phyloP scores from a whole-genome alignment of 352 stramenopile genomes.

The Achlya hypogyna region DNA sequence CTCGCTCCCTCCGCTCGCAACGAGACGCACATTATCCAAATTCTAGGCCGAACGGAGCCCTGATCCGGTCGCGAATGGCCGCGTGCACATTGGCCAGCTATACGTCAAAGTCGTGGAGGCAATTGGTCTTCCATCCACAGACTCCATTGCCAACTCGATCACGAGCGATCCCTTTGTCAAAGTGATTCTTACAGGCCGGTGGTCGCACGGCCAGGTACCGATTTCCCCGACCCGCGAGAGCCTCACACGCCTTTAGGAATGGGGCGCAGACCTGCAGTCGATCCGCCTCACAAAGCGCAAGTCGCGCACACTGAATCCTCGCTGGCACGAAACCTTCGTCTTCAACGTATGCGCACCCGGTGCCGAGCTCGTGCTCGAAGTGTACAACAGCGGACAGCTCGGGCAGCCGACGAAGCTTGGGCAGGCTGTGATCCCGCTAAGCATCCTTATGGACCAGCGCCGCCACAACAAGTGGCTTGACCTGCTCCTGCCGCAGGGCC shows the following conservation, averaged over 20 bases:
- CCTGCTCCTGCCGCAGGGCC: constrained; percentile 63
- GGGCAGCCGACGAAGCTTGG: constrained; percentile 75
- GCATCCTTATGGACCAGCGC: constrained; percentile 76
- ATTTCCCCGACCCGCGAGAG: background rate
- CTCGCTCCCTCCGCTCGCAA: background rate
- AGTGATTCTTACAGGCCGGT: constrained; percentile 76
- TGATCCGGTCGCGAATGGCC: constrained; percentile 70
- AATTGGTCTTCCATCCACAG: constrained; percentile 71
- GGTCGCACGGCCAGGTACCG: constrained; percentile 57
- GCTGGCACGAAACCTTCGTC: constrained; percentile 82
- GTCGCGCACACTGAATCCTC: constrained; percentile 73
- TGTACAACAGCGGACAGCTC: constrained; percentile 80
- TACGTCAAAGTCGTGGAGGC: constrained; percentile 83
- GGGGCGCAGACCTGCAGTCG: constrained; percentile 71
- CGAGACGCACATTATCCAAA: background rate
- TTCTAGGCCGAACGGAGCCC: constrained; percentile 48
- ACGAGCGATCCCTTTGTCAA: constrained; percentile 80
- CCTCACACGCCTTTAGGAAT: constrained; percentile 27
- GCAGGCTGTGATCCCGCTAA: constrained; percentile 62
- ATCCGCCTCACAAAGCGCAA: constrained; percentile 82
- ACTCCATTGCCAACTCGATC: constrained; percentile 87
- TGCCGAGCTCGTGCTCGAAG: constrained; percentile 70
- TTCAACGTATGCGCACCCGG: constrained; percentile 80
- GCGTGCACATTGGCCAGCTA: constrained; percentile 74
- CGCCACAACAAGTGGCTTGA: constrained; percentile 84